Evolutionary conservation across 2,329 filamentous ascomycete genomes (phyloP).

Genomic region (Trichophyton schoenleinii): DNA sequence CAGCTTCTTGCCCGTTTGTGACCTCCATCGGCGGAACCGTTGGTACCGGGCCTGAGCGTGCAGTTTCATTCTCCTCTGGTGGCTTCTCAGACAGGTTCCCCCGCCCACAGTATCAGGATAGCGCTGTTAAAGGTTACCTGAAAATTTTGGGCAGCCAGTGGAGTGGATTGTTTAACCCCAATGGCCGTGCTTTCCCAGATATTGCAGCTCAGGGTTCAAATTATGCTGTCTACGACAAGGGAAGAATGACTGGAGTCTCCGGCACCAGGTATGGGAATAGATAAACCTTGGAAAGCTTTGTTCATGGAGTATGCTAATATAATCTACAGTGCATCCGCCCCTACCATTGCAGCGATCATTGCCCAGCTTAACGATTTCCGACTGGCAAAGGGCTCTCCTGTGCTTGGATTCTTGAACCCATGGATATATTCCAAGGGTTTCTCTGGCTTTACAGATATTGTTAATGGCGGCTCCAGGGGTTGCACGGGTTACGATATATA

Average conservation of each 20-base stretch:
- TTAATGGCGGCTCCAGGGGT: slow-evolving; percentile 35
- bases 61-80: slow-evolving; percentile 40
- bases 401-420: slow-evolving; percentile 50
- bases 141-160: slow-evolving; percentile 28
- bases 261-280: slow-evolving; percentile 29
- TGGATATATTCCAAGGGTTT: slow-evolving; percentile 43
- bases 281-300: too few species aligned
- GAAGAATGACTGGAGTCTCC: slow-evolving; percentile 26
- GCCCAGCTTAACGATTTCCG: slow-evolving; percentile 53
- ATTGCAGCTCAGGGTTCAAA: slow-evolving; percentile 44
- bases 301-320: background rate
- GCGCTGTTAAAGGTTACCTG: slow-evolving; percentile 35
- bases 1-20: slow-evolving; percentile 49
- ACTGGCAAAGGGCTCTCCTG: slow-evolving; percentile 40
- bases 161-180: slow-evolving; percentile 35
- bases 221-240: slow-evolving; percentile 31
- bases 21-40: slow-evolving; percentile 51
- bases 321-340: slow-evolving; percentile 42
- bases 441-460: slow-evolving; percentile 38
- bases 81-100: slow-evolving; percentile 40
- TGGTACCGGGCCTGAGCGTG: slow-evolving; percentile 35
- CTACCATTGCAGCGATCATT: slow-evolving; percentile 51
- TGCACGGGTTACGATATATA: slow-evolving; percentile 26
- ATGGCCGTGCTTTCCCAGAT: slow-evolving; percentile 51
- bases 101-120: slow-evolving; percentile 37